Conservation (phyloP, 352 stramenopile species). For the Albugo laibachii region DNA sequence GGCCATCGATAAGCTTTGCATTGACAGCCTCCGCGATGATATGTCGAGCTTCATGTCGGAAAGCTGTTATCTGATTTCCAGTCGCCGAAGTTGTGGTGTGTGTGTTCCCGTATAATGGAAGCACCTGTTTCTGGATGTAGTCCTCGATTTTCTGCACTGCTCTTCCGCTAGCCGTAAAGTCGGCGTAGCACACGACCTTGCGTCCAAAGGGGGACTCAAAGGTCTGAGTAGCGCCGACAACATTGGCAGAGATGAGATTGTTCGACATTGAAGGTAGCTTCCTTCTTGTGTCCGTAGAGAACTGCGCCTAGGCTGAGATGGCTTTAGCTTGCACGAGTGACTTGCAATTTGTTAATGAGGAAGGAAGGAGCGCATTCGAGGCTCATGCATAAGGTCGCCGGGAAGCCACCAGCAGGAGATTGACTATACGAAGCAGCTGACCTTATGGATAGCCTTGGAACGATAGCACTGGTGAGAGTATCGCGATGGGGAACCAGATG, state of each 20-base stretch:
- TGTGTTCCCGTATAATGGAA: slow-evolving; percentile 94
- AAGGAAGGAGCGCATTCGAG: too few relatives aligned
- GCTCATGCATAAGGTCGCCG: too few relatives aligned
- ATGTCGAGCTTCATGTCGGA: slow-evolving; percentile 87
- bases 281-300: too few relatives aligned
- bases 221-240: slow-evolving; percentile 11
- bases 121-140: slow-evolving; percentile 72
- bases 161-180: slow-evolving; percentile 82
- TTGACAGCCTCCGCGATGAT: slow-evolving; percentile 85
- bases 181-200: slow-evolving; percentile 64
- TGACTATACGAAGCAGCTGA: too few relatives aligned
- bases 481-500: too few relatives aligned
- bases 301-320: too few relatives aligned
- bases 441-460: too few relatives aligned
- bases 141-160: slow-evolving; percentile 76
- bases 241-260: slow-evolving; percentile 9
- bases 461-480: too few relatives aligned
- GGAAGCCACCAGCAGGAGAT: too few relatives aligned
- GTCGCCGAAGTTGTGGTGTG: slow-evolving; percentile 84
- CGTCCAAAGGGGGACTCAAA: slow-evolving; percentile 23
- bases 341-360: too few relatives aligned
- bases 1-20: slow-evolving; percentile 78
- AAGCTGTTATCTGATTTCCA: slow-evolving; percentile 79
- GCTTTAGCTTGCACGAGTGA: too few relatives aligned
- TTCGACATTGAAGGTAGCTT: not conserved